Evolutionary conservation across 108 stramenopile genomes (phyloP), one percentile per base, ranked within the genome.

Genomic region (Nannochloropsis salina): DNA sequence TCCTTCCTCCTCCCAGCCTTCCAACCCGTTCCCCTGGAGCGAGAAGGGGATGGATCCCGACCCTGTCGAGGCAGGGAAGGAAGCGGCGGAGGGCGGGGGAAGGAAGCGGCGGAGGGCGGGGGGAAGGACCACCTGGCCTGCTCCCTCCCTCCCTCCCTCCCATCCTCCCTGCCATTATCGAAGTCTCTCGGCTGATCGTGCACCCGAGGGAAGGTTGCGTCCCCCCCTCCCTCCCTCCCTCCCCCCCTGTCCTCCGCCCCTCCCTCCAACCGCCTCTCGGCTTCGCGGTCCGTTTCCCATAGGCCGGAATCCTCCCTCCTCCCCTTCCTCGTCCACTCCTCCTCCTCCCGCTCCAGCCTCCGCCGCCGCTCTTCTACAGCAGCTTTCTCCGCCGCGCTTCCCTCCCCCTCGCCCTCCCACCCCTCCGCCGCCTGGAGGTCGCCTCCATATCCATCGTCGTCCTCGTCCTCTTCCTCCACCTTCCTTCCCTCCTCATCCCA

Each of bases 101-200:
- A n/a, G n/a, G n/a, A n/a, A n/a, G n/a, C n/a, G n/a, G n/a, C n/a
- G n/a, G n/a, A n/a, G n/a, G n/a, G n/a, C n/a, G n/a, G n/a, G n/a
- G 61, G 4, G 61, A 15, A 20, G 4, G n/a, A 74, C 61, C 61
- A 74, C 61, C 5, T n/a, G n/a, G 61, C n/a, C 61, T 5, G 20
- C n/a, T 74, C 5, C 3, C 61, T 74, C 61, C 2, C 61, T 5
- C 61, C 61, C 61, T 74, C 47, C 47, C 47, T 74, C 61, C 61
- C n/a, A n/a, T 74, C 61, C 61, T 74, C 61, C 4, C 61, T 4
- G 2, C 61, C 61, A 15, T 74, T 5, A 4, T 74, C 61, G n/a
- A 74, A 74, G n/a, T 74, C 61, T 20, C 61, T 74, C 61, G 61
- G 61, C 61, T 74, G 61, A 15, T 74, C 61, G n/a, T 74, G n/a